Base-by-base conservation (phyloP, 805 yeast genomes). In the Starmera dryadoides region DNA sequence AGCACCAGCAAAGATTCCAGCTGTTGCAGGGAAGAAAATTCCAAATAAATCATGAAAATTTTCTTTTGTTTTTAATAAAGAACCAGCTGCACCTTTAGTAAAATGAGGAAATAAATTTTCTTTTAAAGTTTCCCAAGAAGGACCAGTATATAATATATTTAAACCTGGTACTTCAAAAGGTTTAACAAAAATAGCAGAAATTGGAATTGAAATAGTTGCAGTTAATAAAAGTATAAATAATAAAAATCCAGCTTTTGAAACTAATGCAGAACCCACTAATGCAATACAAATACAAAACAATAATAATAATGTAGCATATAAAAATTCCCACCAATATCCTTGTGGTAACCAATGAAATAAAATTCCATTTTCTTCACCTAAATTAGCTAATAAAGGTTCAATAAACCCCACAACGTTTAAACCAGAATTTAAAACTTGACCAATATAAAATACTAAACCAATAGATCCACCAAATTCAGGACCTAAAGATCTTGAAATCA, bases 391-490 rank as follows among this genome's bases (percentile, higher is more conserved):
- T 16, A 93, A 60, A 0, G 98, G 98, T 57, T 93, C 98, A 35
- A 89, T 81, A 46, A 93, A 78, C 63, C 98, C 98, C 3, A 89
- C 96, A 33, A 93, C 95, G 59, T 93, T 93, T 71, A 93, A 73
- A 32, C 96, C 88, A 35, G 88, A 73, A 58, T 93, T 93, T 42
- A 93, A 68, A 8, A 89, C 88, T 63, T 93, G 99, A 1, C 99
- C 99, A 38, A 93, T 69, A 55, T 83, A 94, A 59, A 93, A 93
- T 19, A 93, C 91, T 22, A 93, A 70, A 1, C 99, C 99, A 46
- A 93, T 91, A 4, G 96, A 84, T 4, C 98, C 98, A 21, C 99
- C 99, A 62, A 93, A 93, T 58, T 93, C 99, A 4, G 97, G 96
- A 0, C 99, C 99, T 44, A 93, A 65, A 26, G 95, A 82, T 48